Base-by-base conservation (phyloP, 148 eudicot species). In the Vaccinium macrocarpon region DNA sequence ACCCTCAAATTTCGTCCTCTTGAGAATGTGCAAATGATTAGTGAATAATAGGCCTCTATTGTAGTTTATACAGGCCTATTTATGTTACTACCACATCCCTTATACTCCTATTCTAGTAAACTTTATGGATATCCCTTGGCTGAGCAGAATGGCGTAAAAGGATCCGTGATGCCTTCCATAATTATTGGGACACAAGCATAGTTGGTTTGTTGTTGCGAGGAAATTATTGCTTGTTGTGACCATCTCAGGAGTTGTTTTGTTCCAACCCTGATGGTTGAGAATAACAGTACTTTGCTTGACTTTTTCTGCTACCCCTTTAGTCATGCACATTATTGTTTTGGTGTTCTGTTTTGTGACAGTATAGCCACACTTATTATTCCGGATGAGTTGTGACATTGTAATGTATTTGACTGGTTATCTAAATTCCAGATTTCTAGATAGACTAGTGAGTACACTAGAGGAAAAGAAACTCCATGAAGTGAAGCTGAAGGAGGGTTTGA, bases 391-490 rank as follows among this genome's bases (percentile, higher is more conserved):
- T 57, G 49, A 48, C 46, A 29, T n/a, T 70, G 57, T 70, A 29
- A 38, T 57, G 50, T 85, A 19, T 81, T 62, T 85, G 73, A 77
- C 66, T 62, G 29, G 12, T 48, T 8, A 29, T 78, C 51, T 8
- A 76, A 84, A 77, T 81, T 70, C 23, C 91, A 97, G 98, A 88
- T 95, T 97, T 91, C 89, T 95, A 57, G 96, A 95, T 84, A 91
- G 99, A 85, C 85, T 95, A 55, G 98, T 95, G 57, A 91, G 80
- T 72, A 90, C 94, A 32, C 68, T 97, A 88, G 99, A 97, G 87
- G 98, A 97, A 87, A 97, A 97, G 95, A 97, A 95, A 91, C 95
- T 85, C 61, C 99, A 92, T 84, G 98, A 97, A 89, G 89, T 88
- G 77, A 97, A 93, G 91, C 87, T 97, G 83, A 97, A 93, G 86